Evolutionary conservation across 768 basidiomycete species (phyloP).

Genomic region (Leccinum imitatum): DNA sequence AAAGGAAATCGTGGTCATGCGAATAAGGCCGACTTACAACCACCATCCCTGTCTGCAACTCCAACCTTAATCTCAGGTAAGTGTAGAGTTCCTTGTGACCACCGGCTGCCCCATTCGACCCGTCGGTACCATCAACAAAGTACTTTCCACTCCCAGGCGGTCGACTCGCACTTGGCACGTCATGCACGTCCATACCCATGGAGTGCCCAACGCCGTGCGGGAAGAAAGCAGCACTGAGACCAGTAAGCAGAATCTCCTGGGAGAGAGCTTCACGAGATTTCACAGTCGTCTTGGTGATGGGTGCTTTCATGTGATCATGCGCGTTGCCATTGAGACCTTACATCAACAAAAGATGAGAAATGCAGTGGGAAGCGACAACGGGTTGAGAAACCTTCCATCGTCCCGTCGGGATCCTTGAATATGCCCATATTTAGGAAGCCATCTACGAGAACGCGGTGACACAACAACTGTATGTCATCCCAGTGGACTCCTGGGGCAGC

Average conservation of each 20-base stretch:
- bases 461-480: slow-evolving; percentile 84
- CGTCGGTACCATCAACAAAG: slow-evolving; percentile 75
- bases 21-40: slow-evolving; percentile 54
- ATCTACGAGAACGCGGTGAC: slow-evolving; percentile 77
- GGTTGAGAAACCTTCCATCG: slow-evolving; percentile 8
- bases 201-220: slow-evolving; percentile 93
- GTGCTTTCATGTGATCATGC: background rate
- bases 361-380: background rate
- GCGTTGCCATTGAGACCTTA: slow-evolving; percentile 7
- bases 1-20: background rate
- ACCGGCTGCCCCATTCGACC: slow-evolving; percentile 58
- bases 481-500: slow-evolving; percentile 82
- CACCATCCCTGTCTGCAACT: slow-evolving; percentile 78
- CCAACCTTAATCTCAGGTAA: slow-evolving; percentile 76
- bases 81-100: slow-evolving; percentile 70
- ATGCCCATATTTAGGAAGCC: slow-evolving; percentile 85
- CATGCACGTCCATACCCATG: slow-evolving; percentile 92
- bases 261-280: slow-evolving; percentile 18
- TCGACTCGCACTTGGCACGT: slow-evolving; percentile 81
- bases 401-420: slow-evolving; percentile 65
- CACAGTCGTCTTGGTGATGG: background rate
- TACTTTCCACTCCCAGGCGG: slow-evolving; percentile 54
- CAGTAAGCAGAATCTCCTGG: slow-evolving; percentile 68
- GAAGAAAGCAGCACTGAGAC: slow-evolving; percentile 84
- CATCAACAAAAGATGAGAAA: background rate